A percentile compares a stretch with the other conserved stretches of the same genome.
These are phyloP conservation scores for Canavalia gladiata DNA, from an alignment of 306 rosid species.

Conservation along the genomic window DNA sequence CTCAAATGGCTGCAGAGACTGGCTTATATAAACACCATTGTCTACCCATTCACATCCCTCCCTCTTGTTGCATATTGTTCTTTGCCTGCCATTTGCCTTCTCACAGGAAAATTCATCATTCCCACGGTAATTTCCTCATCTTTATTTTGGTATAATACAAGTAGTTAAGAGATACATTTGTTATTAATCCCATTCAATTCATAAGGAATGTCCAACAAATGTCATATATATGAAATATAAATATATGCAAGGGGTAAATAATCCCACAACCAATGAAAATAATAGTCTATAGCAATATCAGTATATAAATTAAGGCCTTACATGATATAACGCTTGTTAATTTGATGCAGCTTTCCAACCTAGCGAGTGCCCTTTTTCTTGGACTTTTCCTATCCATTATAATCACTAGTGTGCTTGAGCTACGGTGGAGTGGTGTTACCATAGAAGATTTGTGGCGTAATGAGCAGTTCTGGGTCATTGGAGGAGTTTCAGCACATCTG, in stretches of 20 bases:
- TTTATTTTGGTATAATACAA: neutral
- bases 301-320: neutral
- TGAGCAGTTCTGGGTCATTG: constrained; percentile 98
- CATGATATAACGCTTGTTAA: constrained; percentile 20
- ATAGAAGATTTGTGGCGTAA: constrained; percentile 90
- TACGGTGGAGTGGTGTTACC: constrained; percentile 95
- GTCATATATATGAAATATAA: neutral
- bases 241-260: neutral
- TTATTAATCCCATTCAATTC: constrained; percentile 10
- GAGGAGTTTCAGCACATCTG: constrained; percentile 98
- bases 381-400: constrained; percentile 96
- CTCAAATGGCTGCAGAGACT: constrained; percentile 87
- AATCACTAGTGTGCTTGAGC: constrained; percentile 79
- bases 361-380: constrained; percentile 89
- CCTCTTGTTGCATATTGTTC: constrained; percentile 93
- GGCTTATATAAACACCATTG: constrained; percentile 97
- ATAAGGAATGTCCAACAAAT: constrained; percentile 4
- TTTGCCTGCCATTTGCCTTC: constrained; percentile 94
- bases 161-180: neutral
- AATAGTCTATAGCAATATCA: neutral
- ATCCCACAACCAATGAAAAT: neutral
- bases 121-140: constrained; percentile 79
- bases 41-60: constrained; percentile 94
- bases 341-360: constrained; percentile 84
- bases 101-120: constrained; percentile 95